Evolutionary conservation across 129 eudicot species (phyloP).

Genomic region (Escallonia herrerae): DNA sequence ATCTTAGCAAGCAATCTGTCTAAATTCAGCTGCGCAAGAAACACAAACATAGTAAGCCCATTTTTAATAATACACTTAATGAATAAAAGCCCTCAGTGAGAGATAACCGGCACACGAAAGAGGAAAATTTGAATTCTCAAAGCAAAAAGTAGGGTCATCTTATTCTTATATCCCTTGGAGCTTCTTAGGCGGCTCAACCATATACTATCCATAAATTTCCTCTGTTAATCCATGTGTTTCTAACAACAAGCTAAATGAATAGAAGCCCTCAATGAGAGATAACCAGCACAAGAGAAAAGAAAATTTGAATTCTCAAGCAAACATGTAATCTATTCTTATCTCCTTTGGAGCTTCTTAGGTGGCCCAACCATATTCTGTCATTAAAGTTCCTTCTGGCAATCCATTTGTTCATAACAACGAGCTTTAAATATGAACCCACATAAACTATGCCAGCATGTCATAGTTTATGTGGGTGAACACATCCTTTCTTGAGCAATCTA

Average conservation of each 20-base stretch:
- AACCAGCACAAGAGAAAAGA: neutral
- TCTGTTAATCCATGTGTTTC: too few species aligned
- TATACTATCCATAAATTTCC: too few species aligned
- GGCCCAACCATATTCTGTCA: too few species aligned
- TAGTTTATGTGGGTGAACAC: neutral
- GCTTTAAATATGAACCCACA: too few species aligned
- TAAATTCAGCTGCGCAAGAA: conserved; percentile 70
- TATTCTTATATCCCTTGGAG: neutral
- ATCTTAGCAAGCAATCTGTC: conserved; percentile 94
- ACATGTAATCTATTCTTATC: neutral
- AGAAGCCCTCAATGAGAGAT: neutral
- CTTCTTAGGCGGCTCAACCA: neutral
- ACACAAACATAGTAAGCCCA: conserved; percentile 11
- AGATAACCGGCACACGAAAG: neutral
- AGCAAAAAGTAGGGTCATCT: neutral
- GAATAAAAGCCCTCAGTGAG: neutral
- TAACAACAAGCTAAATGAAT: too few species aligned
- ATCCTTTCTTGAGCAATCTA: neutral
- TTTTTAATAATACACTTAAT: neutral
- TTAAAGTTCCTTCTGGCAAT: too few species aligned
- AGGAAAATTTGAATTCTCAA: neutral
- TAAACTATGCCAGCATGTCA: too few species aligned
- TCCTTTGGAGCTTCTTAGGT: neutral
- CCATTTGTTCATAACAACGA: too few species aligned
- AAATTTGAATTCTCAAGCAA: too few species aligned